Base-by-base conservation (phyloP, 768 basidiomycete genomes). In the Naganishia friedmannii region DNA sequence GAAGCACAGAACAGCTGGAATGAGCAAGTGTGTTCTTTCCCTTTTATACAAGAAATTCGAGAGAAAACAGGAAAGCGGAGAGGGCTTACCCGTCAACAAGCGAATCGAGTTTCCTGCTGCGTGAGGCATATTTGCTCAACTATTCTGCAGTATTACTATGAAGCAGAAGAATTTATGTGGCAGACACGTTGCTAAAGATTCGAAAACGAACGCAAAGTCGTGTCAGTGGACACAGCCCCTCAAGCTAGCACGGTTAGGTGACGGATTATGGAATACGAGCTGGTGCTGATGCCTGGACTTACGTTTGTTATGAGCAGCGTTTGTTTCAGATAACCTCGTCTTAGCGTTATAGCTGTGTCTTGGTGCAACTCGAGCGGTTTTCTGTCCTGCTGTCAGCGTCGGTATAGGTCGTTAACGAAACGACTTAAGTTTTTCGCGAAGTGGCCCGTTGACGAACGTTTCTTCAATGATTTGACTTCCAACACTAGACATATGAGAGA, bases 101-200 rank as follows among this genome's bases (percentile, higher is more conserved):
- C 78, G 75, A 74, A 82, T 78, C 17, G 77, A 77, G 74, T 80
- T 82, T 65, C 81, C 81, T 48, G 74, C 74, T 55, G 77, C 77
- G 72, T 80, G 79, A 39, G 54, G 42, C 70, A 71, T 71, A 1
- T 26, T 69, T 70, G 57, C 21, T 63, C 34, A 23, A 42, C 42
- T 63, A 63, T 37, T 23, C 31, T 58, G 32, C 17, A 58, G 37
- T 32, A 17, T 42, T 63, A 26, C 39, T 46, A 63, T 29, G 42
- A 29, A 42, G 42, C 28, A 58, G 39, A 29, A 55, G 54, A 26
- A 4, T 55, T 2, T 29, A 2, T 17, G 29, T 5, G 31, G 54
- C 8, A 23, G 17, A 8, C 31, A 58, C 57, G 29, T 17, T 37
- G 34, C 21, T 32, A 6, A 46, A 23, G 34, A 42, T 51, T 51